A percentile compares a stretch with the other conserved stretches of the same genome.
phyloP scores from a whole-genome alignment of 306 rosid species.

The Lathyrus aphaca region DNA sequence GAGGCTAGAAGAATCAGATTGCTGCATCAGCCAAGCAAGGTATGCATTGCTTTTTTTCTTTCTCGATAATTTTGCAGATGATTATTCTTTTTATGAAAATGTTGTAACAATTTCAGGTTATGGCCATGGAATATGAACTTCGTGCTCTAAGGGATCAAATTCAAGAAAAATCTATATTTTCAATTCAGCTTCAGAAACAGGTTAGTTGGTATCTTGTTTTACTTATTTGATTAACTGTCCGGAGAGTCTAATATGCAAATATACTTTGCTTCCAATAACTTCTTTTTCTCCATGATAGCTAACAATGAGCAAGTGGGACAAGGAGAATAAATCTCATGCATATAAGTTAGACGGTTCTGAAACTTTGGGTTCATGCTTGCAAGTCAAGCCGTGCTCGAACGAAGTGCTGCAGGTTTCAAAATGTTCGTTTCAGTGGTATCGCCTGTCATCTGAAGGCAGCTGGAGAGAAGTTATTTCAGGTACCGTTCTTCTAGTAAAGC shows the following conservation, averaged over 20 bases:
- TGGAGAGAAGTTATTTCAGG: constrained; percentile 89
- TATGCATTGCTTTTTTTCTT: constrained; percentile 39
- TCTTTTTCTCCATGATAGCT: constrained; percentile 56
- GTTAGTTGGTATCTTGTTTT: constrained; percentile 51
- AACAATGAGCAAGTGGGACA: constrained; percentile 78
- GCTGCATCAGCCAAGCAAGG: constrained; percentile 96
- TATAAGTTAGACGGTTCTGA: constrained; percentile 75
- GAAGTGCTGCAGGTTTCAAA: constrained; percentile 62
- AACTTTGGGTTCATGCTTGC: constrained; percentile 71
- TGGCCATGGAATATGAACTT: constrained; percentile 93
- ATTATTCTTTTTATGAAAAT: constrained; percentile 14
- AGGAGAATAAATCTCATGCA: constrained; percentile 60
- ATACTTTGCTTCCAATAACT: constrained; percentile 41
- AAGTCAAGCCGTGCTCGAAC: constrained; percentile 64
- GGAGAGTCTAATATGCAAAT: background rate
- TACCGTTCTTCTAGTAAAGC: constrained; percentile 33
- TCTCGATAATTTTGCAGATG: constrained; percentile 5
- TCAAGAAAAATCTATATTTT: constrained; percentile 76
- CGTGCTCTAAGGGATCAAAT: constrained; percentile 85
- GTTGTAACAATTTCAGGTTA: constrained; percentile 59
- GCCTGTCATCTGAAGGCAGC: constrained; percentile 81
- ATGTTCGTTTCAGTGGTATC: constrained; percentile 91
- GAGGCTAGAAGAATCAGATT: constrained; percentile 88
- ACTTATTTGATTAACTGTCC: constrained; percentile 6
- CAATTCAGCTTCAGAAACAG: constrained; percentile 91